Base-by-base conservation (phyloP, 2,329 filamentous ascomycete genomes). In the Xylaria sp. region DNA sequence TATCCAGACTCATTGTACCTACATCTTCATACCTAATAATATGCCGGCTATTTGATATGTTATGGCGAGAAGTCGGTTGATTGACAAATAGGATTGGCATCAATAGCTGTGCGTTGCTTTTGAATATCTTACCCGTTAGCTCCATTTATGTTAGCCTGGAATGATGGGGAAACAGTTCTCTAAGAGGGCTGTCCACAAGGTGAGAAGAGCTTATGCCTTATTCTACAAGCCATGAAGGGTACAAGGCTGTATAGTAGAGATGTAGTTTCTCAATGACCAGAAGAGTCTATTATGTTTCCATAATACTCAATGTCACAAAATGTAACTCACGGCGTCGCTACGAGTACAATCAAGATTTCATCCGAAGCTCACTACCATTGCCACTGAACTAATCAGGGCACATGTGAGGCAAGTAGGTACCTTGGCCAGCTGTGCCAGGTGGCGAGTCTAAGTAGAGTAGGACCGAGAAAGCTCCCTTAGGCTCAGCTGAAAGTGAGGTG, bases 401-500 rank as follows among this genome's bases (percentile, higher is more conserved):
- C 20, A 39, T 15, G 2, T 29, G 22, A 31, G n/a, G 27, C 5
- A 38, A 22, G n/a, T n/a, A n/a, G n/a, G n/a, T 50, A 51, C 57
- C 44, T 22, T 57, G 22, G 33, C 38, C 5, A 57, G 63, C 51
- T 57, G 58, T 57, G 45, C 42, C 25, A 33, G 36, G 44, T 20
- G 51, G 58, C 45, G 49, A 62, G 51, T 47, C 31, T 2, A 42
- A 36, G 38, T 15, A 13, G 27, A 36, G 22, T 54, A 38, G 36
- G 38, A 25, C 53, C 9, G 53, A 56, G 27, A 9, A 56, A 47
- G 31, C 20, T 42, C 25, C 27, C 38, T 45, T 36, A 25, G 36
- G 11, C 6, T 20, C n/a, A 58, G 58, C 59, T 58, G 53, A 51
- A 50, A 59, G 31, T 10, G 22, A 55, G 27, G 39, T 55, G 49